Evolutionary conservation across 2,329 filamentous ascomycete genomes (phyloP).

Genomic region (Diatrype stigma): DNA sequence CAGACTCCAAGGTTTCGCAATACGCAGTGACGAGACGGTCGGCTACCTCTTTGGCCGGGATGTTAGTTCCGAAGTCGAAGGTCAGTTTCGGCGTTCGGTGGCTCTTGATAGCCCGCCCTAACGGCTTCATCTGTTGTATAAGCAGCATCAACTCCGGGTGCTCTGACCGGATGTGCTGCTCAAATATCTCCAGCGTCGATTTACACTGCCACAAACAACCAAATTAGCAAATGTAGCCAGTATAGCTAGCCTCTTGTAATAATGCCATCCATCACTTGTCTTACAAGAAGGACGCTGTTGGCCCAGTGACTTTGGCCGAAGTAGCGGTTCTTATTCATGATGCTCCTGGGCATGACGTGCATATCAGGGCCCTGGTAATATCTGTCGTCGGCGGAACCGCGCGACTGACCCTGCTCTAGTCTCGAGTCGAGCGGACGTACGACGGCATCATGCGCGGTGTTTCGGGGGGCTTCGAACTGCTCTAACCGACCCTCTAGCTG

Average conservation of each 20-base stretch:
- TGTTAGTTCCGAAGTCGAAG: slow-evolving; percentile 34
- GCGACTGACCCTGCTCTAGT: slow-evolving; percentile 1
- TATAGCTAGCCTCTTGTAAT: background rate
- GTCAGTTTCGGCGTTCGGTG: slow-evolving; percentile 32
- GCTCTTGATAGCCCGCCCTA: slow-evolving; percentile 39
- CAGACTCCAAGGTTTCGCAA: slow-evolving; percentile 52
- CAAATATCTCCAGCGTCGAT: slow-evolving; percentile 20
- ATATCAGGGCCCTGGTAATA: slow-evolving; percentile 18
- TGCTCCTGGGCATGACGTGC: slow-evolving; percentile 21
- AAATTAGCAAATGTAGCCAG: slow-evolving; percentile 1
- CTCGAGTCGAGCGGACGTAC: slow-evolving; percentile 1
- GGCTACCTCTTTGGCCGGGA: slow-evolving; percentile 36
- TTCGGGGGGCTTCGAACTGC: background rate
- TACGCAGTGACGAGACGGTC: slow-evolving; percentile 51
- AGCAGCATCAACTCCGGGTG: slow-evolving; percentile 27
- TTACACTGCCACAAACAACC: slow-evolving; percentile 14
- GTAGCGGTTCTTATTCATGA: slow-evolving; percentile 40
- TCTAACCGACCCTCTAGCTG: background rate
- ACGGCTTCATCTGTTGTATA: slow-evolving; percentile 36
- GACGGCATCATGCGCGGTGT: background rate
- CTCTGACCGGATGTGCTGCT: slow-evolving; percentile 17
- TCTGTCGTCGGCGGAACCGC: slow-evolving; percentile 1
- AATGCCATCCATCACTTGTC: slow-evolving; percentile 9
- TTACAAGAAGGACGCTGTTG: slow-evolving; percentile 38
- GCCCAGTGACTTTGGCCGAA: slow-evolving; percentile 50